These are phyloP conservation scores for Pycnococcus provasolii DNA, from an alignment of 139 green algal species.

Conservation along the genomic window DNA sequence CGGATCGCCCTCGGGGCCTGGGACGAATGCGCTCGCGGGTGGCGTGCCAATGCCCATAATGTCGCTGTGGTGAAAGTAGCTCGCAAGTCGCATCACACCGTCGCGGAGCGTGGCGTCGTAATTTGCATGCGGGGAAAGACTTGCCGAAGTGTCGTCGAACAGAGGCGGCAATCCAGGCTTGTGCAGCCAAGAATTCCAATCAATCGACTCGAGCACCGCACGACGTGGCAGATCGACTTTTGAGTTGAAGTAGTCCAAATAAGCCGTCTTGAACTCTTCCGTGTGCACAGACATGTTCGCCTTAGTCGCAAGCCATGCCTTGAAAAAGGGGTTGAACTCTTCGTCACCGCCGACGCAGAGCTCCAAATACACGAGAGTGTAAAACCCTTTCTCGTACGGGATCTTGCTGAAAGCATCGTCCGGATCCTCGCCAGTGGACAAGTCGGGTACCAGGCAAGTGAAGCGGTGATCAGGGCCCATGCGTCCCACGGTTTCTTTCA, in stretches of 20 bases:
- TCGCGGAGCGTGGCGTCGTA: slow-evolving; percentile 62
- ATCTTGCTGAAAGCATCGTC: slow-evolving; percentile 73
- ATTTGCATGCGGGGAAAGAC: slow-evolving; percentile 27
- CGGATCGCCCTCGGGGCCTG: neutral
- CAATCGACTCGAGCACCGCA: too few species aligned
- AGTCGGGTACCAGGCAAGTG: slow-evolving; percentile 46
- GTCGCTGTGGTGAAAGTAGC: neutral
- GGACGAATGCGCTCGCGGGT: slow-evolving; percentile 35
- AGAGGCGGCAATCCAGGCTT: too few species aligned
- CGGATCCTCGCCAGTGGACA: slow-evolving; percentile 59
- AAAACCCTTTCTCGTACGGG: slow-evolving; percentile 69
- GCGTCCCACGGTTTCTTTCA: slow-evolving; percentile 36
- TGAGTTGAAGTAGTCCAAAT: too few species aligned
- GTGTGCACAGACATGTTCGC: too few species aligned
- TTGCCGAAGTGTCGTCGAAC: too few species aligned
- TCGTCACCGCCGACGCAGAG: neutral
- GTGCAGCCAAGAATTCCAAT: too few species aligned
- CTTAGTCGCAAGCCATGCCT: neutral
- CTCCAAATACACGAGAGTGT: slow-evolving; percentile 48
- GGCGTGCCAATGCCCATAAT: slow-evolving; percentile 50
- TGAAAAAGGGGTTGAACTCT: slow-evolving; percentile 6
- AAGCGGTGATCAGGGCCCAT: slow-evolving; percentile 42
- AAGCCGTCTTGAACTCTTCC: too few species aligned
- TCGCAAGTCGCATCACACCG: slow-evolving; percentile 25
- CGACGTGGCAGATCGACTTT: too few species aligned